phyloP scores from a whole-genome alignment of 176 grass and related monocot species.

The Chrysopogon serrulatus region DNA sequence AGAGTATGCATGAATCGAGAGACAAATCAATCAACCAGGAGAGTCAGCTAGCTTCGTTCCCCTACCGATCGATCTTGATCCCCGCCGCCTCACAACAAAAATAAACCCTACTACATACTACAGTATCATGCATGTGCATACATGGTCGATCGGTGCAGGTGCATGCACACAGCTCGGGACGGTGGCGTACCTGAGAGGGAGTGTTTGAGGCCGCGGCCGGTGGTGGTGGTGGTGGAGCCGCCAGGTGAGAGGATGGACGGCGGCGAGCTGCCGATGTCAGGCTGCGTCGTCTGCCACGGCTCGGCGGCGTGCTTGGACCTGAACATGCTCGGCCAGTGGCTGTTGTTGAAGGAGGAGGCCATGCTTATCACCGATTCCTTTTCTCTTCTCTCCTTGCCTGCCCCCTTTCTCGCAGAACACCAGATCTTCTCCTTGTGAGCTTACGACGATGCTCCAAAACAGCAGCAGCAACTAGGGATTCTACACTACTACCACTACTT shows the following conservation, averaged over 20 bases:
- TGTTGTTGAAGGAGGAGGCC: conserved; percentile 85
- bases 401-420: background rate
- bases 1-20: background rate
- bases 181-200: conserved; percentile 38
- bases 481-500: background rate
- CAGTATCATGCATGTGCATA: conserved; percentile 41
- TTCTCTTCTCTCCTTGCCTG: background rate
- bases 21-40: background rate
- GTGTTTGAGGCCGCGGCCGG: conserved; percentile 35
- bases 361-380: conserved; percentile 18
- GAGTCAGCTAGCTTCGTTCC: background rate
- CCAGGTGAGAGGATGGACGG: conserved; percentile 27
- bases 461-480: background rate
- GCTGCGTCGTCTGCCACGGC: conserved; percentile 65
- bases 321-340: conserved; percentile 98
- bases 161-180: background rate
- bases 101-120: background rate
- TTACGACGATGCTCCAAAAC: background rate
- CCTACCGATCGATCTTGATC: background rate
- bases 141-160: background rate
- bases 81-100: background rate
- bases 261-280: conserved; percentile 43
- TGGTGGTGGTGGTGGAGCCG: conserved; percentile 6
- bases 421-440: background rate
- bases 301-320: conserved; percentile 77